A percentile compares a stretch with the other conserved stretches of the same genome.
Conservation (phyloP, 1,284 basidiomycete species). For the Trametes versicolor region DNA sequence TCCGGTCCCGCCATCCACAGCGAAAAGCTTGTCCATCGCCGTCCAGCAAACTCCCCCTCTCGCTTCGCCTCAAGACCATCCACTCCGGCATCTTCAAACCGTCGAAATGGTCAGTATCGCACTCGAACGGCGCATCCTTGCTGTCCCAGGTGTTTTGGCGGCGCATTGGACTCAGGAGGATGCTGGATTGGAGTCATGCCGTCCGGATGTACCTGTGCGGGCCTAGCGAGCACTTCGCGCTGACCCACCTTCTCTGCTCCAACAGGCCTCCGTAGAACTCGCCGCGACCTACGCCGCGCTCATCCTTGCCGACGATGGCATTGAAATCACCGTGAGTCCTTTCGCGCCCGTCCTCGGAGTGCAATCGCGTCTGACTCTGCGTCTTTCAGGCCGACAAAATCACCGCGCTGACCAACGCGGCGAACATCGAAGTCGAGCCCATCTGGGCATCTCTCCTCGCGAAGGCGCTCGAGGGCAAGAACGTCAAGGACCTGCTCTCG, state of each 20-base stretch:
- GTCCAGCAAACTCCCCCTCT: conserved; percentile 23
- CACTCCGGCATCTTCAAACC: conserved; percentile 26
- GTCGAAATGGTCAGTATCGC: conserved; percentile 39
- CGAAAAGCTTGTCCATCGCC: conserved; percentile 25
- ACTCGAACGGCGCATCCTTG: background rate
- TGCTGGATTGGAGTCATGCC: conserved; percentile 33
- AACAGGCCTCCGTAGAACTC: conserved; percentile 73
- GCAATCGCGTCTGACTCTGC: background rate
- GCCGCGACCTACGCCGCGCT: conserved; percentile 93
- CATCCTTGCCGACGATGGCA: conserved; percentile 95
- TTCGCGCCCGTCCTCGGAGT: background rate
- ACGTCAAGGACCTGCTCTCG: conserved; percentile 94
- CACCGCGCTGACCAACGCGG: conserved; percentile 82
- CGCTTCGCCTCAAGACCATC: conserved; percentile 28
- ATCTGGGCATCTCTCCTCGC: conserved; percentile 98
- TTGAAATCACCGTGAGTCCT: conserved; percentile 93
- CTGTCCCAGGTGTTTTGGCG: conserved; percentile 17
- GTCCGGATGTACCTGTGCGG: conserved; percentile 30
- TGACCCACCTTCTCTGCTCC: conserved; percentile 39
- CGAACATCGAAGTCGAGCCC: conserved; percentile 89
- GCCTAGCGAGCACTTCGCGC: conserved; percentile 13
- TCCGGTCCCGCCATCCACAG: background rate
- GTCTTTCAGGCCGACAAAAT: conserved; percentile 88
- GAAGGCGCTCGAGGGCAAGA: conserved; percentile 98
- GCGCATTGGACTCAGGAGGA: background rate